Evolutionary conservation across 2,329 filamentous ascomycete species (phyloP).

Genomic region (Xenosphaeropsis pyriputrescens): DNA sequence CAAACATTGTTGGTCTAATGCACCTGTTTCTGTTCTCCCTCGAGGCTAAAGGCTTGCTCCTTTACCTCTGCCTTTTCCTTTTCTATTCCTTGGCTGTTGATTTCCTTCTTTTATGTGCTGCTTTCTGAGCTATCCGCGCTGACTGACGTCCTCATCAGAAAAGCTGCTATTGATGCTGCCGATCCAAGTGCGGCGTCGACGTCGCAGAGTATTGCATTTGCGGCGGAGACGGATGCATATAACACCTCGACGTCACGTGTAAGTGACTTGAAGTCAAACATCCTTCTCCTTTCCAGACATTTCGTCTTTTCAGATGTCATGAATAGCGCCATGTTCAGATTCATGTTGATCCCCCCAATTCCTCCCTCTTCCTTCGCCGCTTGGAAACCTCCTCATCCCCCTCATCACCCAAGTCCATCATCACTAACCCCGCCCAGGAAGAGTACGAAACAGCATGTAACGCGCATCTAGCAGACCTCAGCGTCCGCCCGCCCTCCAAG

Average conservation of each 20-base stretch:
- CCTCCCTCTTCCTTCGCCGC: neutral
- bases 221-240: conserved; percentile 51
- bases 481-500: no score
- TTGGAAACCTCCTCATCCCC: neutral
- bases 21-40: no score
- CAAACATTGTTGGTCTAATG: conserved; percentile 38
- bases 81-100: no score
- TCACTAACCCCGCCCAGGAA: neutral
- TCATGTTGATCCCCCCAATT: no score
- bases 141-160: neutral
- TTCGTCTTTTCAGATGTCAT: neutral
- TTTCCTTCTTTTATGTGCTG: no score
- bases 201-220: conserved; percentile 37
- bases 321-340: no score
- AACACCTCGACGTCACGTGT: conserved; percentile 41
- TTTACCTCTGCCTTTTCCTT: no score
- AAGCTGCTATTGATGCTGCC: conserved; percentile 18
- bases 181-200: conserved; percentile 29
- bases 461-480: conserved; percentile 1
- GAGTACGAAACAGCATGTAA: conserved; percentile 21
- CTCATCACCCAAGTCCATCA: conserved; percentile 1
- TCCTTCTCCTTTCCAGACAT: conserved; percentile 3
- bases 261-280: conserved; percentile 13
- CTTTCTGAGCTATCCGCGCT: no score
- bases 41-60: no score